Conservation (phyloP, 148 eudicot genomes). For the Chenopodium berlandieri region DNA sequence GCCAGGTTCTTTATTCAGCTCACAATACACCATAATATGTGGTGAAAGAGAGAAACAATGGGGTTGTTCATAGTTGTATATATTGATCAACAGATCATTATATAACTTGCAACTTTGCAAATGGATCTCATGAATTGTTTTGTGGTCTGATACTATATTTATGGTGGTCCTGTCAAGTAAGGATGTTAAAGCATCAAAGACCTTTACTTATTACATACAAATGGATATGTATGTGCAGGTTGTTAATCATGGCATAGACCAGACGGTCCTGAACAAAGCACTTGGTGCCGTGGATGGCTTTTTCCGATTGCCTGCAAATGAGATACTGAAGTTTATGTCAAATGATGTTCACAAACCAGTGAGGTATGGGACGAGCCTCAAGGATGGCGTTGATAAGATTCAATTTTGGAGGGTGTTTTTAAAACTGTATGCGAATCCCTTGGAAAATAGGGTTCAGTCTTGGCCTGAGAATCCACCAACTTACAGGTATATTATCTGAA, state of each 20-base stretch:
- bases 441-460: slow-evolving; percentile 45
- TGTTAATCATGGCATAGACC: slow-evolving; percentile 56
- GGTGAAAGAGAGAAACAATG: no score
- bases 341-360: slow-evolving; percentile 61
- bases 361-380: slow-evolving; percentile 53
- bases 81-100: no score
- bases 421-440: slow-evolving; percentile 67
- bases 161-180: no score
- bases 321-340: slow-evolving; percentile 50
- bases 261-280: slow-evolving; percentile 45
- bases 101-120: no score
- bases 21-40: no score
- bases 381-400: slow-evolving; percentile 58
- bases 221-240: slow-evolving; percentile 27
- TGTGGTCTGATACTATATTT: no score
- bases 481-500: slow-evolving; percentile 39
- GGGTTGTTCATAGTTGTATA: no score
- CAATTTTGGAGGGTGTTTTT: slow-evolving; percentile 68
- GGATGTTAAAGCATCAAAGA: no score
- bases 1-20: no score
- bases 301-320: slow-evolving; percentile 41
- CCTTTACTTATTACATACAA: no score
- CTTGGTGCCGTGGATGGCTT: slow-evolving; percentile 39
- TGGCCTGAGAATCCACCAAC: slow-evolving; percentile 64
- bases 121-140: no score